Evolutionary conservation across 352 stramenopile species (phyloP).

Genomic region (Phytophthora macrochlamydospora): DNA sequence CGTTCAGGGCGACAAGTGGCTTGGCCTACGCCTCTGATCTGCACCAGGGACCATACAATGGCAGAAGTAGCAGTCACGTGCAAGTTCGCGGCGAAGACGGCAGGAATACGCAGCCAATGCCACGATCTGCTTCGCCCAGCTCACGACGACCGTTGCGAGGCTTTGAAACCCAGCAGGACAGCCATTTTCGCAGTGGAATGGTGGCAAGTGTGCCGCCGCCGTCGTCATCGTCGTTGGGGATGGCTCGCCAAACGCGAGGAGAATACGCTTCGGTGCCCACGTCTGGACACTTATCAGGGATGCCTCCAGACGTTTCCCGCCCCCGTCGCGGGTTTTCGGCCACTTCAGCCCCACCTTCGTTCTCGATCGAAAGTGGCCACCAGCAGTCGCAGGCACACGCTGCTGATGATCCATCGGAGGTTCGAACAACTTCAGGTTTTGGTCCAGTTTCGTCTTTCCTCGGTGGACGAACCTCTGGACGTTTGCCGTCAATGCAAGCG

Average conservation of each 20-base stretch:
- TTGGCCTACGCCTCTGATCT: slow-evolving; percentile 15
- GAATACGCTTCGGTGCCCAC: slow-evolving; percentile 22
- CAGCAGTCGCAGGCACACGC: slow-evolving; percentile 14
- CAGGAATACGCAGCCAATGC: slow-evolving; percentile 16
- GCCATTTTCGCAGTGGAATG: slow-evolving; percentile 27
- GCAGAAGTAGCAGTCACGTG: slow-evolving; percentile 31
- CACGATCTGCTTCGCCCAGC: slow-evolving; percentile 23
- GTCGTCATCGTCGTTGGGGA: slow-evolving; percentile 22
- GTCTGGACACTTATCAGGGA: slow-evolving; percentile 11
- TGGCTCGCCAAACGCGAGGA: slow-evolving; percentile 18
- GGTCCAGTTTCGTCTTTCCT: slow-evolving; percentile 19
- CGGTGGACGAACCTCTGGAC: slow-evolving; percentile 21
- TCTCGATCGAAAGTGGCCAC: slow-evolving; percentile 19
- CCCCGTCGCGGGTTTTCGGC: slow-evolving; percentile 24
- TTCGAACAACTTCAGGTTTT: slow-evolving; percentile 18
- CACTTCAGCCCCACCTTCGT: slow-evolving; percentile 16
- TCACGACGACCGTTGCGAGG: slow-evolving; percentile 23
- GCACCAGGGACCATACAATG: slow-evolving; percentile 14
- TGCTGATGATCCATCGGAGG: slow-evolving; percentile 13
- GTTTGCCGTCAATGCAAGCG: slow-evolving; percentile 5
- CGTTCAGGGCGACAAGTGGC: slow-evolving; percentile 10
- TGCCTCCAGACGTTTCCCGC: slow-evolving; percentile 12
- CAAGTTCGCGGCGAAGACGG: slow-evolving; percentile 16
- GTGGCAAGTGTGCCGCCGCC: slow-evolving; percentile 13
- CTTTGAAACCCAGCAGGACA: slow-evolving; percentile 36